Evolutionary conservation across 352 stramenopile species (phyloP).

Genomic region (Saprolegnia diclina): DNA sequence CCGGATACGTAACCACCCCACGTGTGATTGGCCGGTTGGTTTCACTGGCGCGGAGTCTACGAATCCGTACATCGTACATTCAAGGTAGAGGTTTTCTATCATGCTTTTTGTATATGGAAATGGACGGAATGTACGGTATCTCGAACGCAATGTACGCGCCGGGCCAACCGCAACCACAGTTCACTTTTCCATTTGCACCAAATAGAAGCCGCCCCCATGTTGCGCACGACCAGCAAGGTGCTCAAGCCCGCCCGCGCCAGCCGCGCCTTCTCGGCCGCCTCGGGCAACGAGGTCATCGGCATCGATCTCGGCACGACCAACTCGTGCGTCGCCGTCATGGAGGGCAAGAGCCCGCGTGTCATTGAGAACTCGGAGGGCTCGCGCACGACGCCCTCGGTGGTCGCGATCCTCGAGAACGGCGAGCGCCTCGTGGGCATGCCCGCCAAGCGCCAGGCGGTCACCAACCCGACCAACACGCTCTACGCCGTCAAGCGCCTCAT

Average conservation of each 20-base stretch:
- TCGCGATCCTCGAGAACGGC: constrained; percentile 92
- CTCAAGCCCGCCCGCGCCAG: constrained; percentile 2
- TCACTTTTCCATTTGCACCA: constrained; percentile 9
- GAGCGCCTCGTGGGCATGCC: constrained; percentile 93
- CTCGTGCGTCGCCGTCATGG: constrained; percentile 80
- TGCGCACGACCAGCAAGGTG: constrained; percentile 26
- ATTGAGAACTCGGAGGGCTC: constrained; percentile 97
- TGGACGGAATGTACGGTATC: background rate
- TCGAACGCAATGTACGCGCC: background rate
- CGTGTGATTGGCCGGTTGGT: constrained; percentile 1
- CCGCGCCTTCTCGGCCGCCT: constrained; percentile 50
- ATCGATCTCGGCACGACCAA: constrained; percentile 99
- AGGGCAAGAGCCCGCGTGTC: constrained; percentile 86
- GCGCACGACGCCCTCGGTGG: constrained; percentile 94
- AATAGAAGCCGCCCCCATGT: constrained; percentile 6
- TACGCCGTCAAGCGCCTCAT: constrained; percentile 98
- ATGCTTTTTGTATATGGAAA: background rate
- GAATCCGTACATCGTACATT: background rate
- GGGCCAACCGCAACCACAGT: background rate
- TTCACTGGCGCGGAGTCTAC: constrained; percentile 5
- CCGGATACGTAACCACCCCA: constrained; percentile 3
- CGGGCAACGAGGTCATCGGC: constrained; percentile 76
- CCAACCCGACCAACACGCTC: constrained; percentile 97
- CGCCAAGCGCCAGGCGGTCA: constrained; percentile 95
- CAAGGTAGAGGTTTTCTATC: background rate